These are phyloP conservation scores for Neoboletus magnificus DNA, from an alignment of 768 basidiomycete genomes.

Conservation along the genomic window DNA sequence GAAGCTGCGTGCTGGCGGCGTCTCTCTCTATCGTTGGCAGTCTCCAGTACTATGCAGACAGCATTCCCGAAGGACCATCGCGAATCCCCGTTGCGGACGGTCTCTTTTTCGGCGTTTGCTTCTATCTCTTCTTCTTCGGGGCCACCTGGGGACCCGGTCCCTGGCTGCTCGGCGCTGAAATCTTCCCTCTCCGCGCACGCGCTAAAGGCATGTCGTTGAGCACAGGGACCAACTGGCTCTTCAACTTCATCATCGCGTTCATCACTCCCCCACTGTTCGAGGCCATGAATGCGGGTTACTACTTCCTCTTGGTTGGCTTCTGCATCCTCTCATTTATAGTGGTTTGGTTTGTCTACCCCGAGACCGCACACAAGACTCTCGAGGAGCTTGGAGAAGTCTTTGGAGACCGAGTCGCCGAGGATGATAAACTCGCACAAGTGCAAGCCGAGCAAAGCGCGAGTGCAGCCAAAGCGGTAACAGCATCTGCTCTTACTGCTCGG, in stretches of 20 bases:
- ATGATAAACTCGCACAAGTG: conserved; percentile 19
- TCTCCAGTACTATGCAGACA: conserved; percentile 45
- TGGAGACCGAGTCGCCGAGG: conserved; percentile 35
- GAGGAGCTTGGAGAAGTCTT: conserved; percentile 51
- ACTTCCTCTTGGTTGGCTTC: conserved; percentile 49
- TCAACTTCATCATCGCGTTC: conserved; percentile 43
- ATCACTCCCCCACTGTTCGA: conserved; percentile 60
- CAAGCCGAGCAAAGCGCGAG: conserved; percentile 13
- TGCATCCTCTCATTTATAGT: conserved; percentile 43
- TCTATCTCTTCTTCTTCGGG: conserved; percentile 60
- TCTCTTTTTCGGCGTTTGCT: conserved; percentile 43
- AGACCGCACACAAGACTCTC: conserved; percentile 45
- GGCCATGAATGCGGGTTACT: conserved; percentile 44
- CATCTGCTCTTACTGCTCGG: conserved; percentile 12
- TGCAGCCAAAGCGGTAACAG: conserved; percentile 8
- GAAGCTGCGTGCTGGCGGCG: conserved; percentile 40
- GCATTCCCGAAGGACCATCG: conserved; percentile 33
- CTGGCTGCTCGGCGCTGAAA: conserved; percentile 51
- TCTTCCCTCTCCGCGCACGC: conserved; percentile 42
- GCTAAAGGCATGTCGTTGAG: conserved; percentile 39
- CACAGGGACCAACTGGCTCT: conserved; percentile 33
- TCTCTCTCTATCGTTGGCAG: conserved; percentile 51
- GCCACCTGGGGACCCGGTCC: conserved; percentile 56
- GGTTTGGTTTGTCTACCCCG: conserved; percentile 48
- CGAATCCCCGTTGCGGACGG: conserved; percentile 34